Evolutionary conservation across 345 rosid genomes (phyloP), one percentile per base, ranked within the genome.

Genomic region (Euclidium syriacum): DNA sequence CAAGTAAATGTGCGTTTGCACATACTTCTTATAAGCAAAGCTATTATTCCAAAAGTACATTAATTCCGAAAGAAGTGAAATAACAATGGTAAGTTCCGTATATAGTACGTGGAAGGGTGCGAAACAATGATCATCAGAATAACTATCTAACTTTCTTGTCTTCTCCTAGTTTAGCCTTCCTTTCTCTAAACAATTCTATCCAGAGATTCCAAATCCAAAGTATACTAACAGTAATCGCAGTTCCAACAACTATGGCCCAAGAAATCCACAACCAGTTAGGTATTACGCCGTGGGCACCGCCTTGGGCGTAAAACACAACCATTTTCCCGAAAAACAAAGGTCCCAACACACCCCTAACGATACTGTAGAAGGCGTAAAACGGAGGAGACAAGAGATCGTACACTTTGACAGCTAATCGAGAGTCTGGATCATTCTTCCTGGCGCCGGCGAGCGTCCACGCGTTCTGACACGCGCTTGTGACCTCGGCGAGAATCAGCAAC

Each of bases 251-350:
- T 10, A 70, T 14, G 10, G 84, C 60, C 97, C 99, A 90, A 53
- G 99, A 94, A 61, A 85, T 68, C 96, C 97, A 87, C 42, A 90
- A 54, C 95, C 97, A 94, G 64, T 35, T 84, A 3, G 99, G 95
- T 2, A 89, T 83, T 14, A 84, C 61, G 10, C 67, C 67, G 12
- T 79, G 72, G 4, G 86, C 90, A 33, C 36, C 76, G 2, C 95
- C 97, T 55, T 74, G 41, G 3, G 67, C 35, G 42, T 77, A 94
- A 67, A 75, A 89, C 4, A 12, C 43, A 3, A 74, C 81, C 96
- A 94, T 89, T 58, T 58, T 71, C 60, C 72, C 80, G 40, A 89
- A 77, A 43, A 87, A 86, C 29, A 57, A 68, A 0, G 97, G 96
- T 10, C 90, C 99, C 62, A 83, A 15, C 24, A 81, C 51, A 17